Base-by-base conservation (phyloP, 306 rosid genomes). In the Mimosa bimucronata region DNA sequence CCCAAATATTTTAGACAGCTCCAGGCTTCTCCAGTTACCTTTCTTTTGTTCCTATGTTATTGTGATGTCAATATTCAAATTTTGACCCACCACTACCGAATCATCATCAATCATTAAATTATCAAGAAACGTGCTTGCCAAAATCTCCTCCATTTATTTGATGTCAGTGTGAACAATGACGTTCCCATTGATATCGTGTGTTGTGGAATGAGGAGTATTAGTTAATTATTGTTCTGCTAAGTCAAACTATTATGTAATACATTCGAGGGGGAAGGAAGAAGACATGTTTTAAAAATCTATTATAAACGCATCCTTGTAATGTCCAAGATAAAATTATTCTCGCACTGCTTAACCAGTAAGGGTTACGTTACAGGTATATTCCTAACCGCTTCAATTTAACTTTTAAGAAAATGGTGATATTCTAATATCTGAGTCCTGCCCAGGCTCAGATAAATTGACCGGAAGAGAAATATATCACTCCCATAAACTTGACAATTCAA, bases 51-150 rank as follows among this genome's bases (percentile, higher is more conserved):
- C 1, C n/a, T 18, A n/a, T 34, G 10, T 66, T n/a, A 16, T 66
- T 69, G 28, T 42, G 31, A 2, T 45, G 75, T 71, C 62, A 58
- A 81, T 40, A 53, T 50, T 62, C 31, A 62, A 52, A 61, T 72
- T 52, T 82, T 77, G 75, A 77, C 81, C 48, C 58, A 9, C 48
- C 45, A 14, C 9, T 14, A 42, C 66, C 14, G 34, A 60, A 25
- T 23, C 31, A 66, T 25, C 72, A 1, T 21, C 9, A 12, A 21
- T 21, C 18, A 66, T 52, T 66, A 52, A 65, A 71, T 5, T 50
- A 50, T 13, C 19, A 4, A 23, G 52, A 55, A 74, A 37, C 4
- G 67, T 53, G 48, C 19, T 25, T 57, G 18, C 52, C 31, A 41
- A 68, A 40, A 11, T 12, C 73, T 6, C 73, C 34, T 68, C 53